These are phyloP conservation scores for Plasmodium inui DNA, from an alignment of 169 alveolate genomes.

Conservation along the genomic window DNA sequence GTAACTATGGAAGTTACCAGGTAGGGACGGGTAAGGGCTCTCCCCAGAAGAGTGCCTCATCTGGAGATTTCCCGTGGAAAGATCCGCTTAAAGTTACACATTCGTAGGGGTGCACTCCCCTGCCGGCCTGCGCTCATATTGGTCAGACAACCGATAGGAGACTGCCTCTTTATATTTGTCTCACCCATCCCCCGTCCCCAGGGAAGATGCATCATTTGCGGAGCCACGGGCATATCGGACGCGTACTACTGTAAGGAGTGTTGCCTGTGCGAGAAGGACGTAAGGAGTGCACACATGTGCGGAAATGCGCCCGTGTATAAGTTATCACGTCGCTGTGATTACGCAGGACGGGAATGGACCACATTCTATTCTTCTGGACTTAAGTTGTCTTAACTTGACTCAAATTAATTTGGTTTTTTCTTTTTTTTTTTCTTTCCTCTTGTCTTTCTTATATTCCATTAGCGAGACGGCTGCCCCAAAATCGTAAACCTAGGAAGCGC, in stretches of 20 bases:
- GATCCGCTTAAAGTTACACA: not conserved
- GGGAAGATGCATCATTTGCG: constrained; percentile 99
- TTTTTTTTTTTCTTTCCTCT: not conserved
- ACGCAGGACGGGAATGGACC: not conserved
- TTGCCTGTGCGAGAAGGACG: constrained; percentile 97
- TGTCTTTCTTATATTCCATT: not conserved
- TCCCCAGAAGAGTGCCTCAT: not conserved
- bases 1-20: constrained; percentile 98
- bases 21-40: constrained; percentile 44
- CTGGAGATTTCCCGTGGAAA: not conserved
- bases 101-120: not conserved
- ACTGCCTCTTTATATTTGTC: not conserved
- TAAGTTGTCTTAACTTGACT: not conserved
- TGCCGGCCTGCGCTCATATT: not conserved
- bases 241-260: constrained; percentile 99
- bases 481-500: constrained; percentile 98
- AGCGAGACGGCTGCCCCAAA: constrained; percentile 99
- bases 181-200: constrained; percentile 57
- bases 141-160: not conserved
- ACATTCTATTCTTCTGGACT: not conserved
- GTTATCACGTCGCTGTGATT: not conserved
- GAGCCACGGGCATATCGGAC: constrained; percentile 98
- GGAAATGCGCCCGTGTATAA: not conserved
- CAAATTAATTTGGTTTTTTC: not conserved
- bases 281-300: constrained; percentile 60